Evolutionary conservation across 805 yeast species (phyloP).

Genomic region (Metschnikowia amazonensis): DNA sequence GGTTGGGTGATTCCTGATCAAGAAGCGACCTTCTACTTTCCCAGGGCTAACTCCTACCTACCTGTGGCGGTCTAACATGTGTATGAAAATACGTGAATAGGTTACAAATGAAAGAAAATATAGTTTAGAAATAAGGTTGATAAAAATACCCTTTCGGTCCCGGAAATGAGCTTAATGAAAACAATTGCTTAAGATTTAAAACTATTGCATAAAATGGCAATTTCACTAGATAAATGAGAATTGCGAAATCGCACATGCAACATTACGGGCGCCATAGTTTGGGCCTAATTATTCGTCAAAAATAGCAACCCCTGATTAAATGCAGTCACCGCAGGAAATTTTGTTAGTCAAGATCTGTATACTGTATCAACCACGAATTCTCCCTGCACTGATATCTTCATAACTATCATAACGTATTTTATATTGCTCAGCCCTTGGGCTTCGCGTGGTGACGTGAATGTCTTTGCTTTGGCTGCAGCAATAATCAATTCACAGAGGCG

Average conservation of each 20-base stretch:
- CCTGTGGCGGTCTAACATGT: too few species aligned
- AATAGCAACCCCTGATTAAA: too few species aligned
- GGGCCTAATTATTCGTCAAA: background rate
- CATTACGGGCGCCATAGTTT: conserved; percentile 4
- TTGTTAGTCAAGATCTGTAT: background rate
- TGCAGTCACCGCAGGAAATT: background rate
- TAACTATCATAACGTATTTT: background rate
- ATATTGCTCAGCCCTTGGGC: background rate
- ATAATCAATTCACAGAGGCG: background rate
- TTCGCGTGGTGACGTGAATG: background rate
- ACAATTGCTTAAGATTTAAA: too few species aligned
- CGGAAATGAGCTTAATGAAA: too few species aligned
- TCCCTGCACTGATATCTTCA: background rate
- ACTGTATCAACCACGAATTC: background rate
- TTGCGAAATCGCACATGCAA: conserved; percentile 5
- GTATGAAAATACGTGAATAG: too few species aligned
- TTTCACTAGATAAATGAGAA: background rate
- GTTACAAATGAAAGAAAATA: too few species aligned
- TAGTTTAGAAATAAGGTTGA: too few species aligned
- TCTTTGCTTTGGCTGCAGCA: background rate
- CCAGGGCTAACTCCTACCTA: too few species aligned
- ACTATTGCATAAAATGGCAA: background rate
- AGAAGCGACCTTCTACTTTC: too few species aligned
- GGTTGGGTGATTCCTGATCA: too few species aligned
- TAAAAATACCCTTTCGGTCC: too few species aligned